Evolutionary conservation across 768 basidiomycete genomes (phyloP).

Genomic region (Ramaria rubella): DNA sequence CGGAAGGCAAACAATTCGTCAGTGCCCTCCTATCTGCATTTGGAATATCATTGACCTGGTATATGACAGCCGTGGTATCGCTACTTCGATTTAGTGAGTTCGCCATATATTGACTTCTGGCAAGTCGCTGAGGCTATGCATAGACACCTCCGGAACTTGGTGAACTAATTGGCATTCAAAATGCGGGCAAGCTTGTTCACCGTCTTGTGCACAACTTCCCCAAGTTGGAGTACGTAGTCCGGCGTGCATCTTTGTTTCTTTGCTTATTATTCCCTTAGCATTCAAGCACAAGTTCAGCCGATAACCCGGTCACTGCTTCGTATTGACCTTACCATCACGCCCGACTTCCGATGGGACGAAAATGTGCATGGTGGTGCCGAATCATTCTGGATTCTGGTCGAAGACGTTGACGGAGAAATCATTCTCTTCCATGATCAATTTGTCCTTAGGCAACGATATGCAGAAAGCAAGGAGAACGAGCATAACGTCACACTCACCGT

Average conservation of each 20-base stretch:
- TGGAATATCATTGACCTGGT: neutral
- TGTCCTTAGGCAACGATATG: conserved; percentile 84
- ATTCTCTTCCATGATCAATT: conserved; percentile 94
- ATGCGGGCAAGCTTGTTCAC: conserved; percentile 88
- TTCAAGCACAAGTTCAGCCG: conserved; percentile 94
- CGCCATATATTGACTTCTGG: neutral
- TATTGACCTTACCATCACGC: conserved; percentile 87
- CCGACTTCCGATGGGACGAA: conserved; percentile 99
- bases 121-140: conserved; percentile 6
- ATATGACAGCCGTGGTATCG: conserved; percentile 79
- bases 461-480: conserved; percentile 59
- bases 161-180: conserved; percentile 89
- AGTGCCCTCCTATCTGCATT: conserved; percentile 23
- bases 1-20: conserved; percentile 96
- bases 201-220: conserved; percentile 95
- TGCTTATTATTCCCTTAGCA: conserved; percentile 31
- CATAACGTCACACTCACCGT: conserved; percentile 93
- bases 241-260: neutral
- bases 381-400: conserved; percentile 88
- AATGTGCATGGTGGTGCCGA: conserved; percentile 86
- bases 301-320: conserved; percentile 90
- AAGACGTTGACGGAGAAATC: conserved; percentile 96
- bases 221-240: conserved; percentile 65
- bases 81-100: conserved; percentile 78
- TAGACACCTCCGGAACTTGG: conserved; percentile 84